phyloP scores from a whole-genome alignment of 2,329 filamentous ascomycete genomes.

The Xylariales sp. region DNA sequence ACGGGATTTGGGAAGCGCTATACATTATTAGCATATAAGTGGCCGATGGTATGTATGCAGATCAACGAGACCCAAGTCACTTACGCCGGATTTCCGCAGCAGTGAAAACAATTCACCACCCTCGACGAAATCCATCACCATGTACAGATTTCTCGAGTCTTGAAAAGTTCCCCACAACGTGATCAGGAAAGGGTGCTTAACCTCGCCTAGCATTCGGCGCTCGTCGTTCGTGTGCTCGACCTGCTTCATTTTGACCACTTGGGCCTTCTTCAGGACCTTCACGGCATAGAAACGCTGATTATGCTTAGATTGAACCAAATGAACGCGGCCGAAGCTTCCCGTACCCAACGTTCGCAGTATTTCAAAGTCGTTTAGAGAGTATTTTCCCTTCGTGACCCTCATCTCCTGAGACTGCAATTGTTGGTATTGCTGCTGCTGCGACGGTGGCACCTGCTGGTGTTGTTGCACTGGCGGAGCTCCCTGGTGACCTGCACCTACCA shows the following conservation, averaged over 20 bases:
- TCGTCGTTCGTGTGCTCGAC: slow-evolving; percentile 99
- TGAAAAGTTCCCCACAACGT: slow-evolving; percentile 99
- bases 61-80: too few relatives aligned
- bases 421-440: slow-evolving; percentile 26
- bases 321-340: slow-evolving; percentile 93
- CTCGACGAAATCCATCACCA: slow-evolving; percentile 99
- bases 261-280: slow-evolving; percentile 96
- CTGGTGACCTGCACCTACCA: slow-evolving; percentile 25
- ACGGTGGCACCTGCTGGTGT: slow-evolving; percentile 15
- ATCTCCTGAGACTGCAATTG: slow-evolving; percentile 28
- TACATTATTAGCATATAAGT: slow-evolving; percentile 10
- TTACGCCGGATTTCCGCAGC: slow-evolving; percentile 84
- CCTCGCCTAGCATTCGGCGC: slow-evolving; percentile 88
- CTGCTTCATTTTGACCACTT: slow-evolving; percentile 99
- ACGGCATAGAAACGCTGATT: slow-evolving; percentile 98
- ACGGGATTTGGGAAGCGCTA: slow-evolving; percentile 98
- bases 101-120: slow-evolving; percentile 96
- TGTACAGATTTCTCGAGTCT: slow-evolving; percentile 92
- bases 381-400: slow-evolving; percentile 92
- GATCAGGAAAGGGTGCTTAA: slow-evolving; percentile 96
- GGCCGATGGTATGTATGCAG: background rate
- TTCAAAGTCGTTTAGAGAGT: slow-evolving; percentile 85
- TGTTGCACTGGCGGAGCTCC: slow-evolving; percentile 29
- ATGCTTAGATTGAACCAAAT: slow-evolving; percentile 95
- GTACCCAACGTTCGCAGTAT: slow-evolving; percentile 91